Evolutionary conservation across 257 asterid species (phyloP).

Genomic region (Salvia hispanica): DNA sequence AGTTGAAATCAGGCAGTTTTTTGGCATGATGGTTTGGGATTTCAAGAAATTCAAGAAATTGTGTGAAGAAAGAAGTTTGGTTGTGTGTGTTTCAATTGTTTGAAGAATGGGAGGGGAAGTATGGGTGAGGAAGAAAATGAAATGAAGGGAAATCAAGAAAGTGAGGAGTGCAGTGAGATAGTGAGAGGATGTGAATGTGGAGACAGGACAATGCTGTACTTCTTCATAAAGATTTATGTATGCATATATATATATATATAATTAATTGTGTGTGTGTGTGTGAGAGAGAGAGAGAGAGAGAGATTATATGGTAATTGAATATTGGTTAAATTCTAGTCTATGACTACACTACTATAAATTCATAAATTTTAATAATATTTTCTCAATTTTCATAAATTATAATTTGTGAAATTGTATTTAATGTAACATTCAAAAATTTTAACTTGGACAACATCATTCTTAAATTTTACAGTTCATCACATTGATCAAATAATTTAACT

Average conservation of each 20-base stretch:
- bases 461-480: no score
- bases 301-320: not conserved
- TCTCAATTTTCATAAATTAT: no score
- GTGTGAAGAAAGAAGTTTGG: constrained; percentile 22
- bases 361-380: no score
- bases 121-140: constrained; percentile 24
- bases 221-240: constrained; percentile 18
- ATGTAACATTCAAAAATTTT: no score
- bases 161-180: constrained; percentile 31
- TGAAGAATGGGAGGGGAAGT: constrained; percentile 32
- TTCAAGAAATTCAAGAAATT: constrained; percentile 33
- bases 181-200: constrained; percentile 41
- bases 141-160: constrained; percentile 34
- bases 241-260: not conserved
- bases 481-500: no score
- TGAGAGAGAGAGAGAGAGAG: no score
- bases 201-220: constrained; percentile 51
- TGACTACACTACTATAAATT: not conserved
- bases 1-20: constrained; percentile 28
- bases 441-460: no score
- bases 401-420: no score
- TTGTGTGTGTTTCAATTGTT: constrained; percentile 23
- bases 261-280: no score
- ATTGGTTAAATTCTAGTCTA: not conserved
- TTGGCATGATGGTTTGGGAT: constrained; percentile 38